Evolutionary conservation across 768 basidiomycete species (phyloP).

Genomic region (Dacryopinax primogenitus): DNA sequence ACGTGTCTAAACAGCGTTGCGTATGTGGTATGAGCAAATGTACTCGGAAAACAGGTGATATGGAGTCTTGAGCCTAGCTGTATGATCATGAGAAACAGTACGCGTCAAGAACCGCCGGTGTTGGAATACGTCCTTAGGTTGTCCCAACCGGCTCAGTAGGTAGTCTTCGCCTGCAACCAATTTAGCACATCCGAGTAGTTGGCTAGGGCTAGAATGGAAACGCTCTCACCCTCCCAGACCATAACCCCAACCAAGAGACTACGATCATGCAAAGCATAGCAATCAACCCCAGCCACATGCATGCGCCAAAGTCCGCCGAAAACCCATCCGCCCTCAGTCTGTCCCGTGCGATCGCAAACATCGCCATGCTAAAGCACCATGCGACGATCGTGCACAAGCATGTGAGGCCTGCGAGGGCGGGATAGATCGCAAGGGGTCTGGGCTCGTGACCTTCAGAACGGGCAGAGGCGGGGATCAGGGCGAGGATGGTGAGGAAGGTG

Average conservation of each 20-base stretch:
- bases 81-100: background rate
- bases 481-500: background rate
- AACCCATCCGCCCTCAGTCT: background rate
- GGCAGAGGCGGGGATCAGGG: background rate
- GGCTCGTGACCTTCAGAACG: background rate
- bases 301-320: background rate
- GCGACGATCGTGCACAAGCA: background rate
- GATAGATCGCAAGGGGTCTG: background rate
- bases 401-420: background rate
- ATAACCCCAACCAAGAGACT: background rate
- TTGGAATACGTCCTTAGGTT: too few species aligned
- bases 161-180: background rate
- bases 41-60: background rate
- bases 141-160: background rate
- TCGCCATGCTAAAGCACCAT: background rate
- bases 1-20: background rate
- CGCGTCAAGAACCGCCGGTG: background rate
- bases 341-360: background rate
- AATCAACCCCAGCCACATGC: slow-evolving; percentile 1
- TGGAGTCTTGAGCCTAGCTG: background rate
- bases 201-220: background rate
- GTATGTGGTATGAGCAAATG: background rate
- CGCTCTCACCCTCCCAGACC: background rate
- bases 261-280: slow-evolving; percentile 1
- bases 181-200: background rate